A percentile compares a stretch with the other conserved stretches of the same genome.
phyloP scores from a whole-genome alignment of 2,329 filamentous ascomycete genomes.

The Onygenales sp. region DNA sequence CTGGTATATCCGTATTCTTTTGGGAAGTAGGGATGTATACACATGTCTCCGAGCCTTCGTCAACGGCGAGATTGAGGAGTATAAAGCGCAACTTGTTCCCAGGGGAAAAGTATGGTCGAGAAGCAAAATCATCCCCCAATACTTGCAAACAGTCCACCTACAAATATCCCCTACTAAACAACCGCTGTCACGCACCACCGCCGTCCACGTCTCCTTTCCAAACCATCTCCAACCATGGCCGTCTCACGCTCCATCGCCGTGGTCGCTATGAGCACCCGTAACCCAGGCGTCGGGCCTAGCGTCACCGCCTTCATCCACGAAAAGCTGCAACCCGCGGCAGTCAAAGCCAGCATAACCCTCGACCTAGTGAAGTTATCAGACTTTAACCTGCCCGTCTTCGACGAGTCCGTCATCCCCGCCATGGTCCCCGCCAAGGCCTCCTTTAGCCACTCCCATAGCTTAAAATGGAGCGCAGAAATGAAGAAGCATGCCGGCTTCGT shows the following conservation, averaged over 20 bases:
- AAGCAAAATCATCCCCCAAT: too few species aligned
- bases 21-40: too few species aligned
- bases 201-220: background rate
- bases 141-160: too few species aligned
- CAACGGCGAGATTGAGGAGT: too few species aligned
- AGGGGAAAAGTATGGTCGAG: too few species aligned
- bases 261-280: slow-evolving; percentile 27
- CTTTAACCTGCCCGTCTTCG: slow-evolving; percentile 27
- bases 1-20: too few species aligned
- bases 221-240: background rate
- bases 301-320: slow-evolving; percentile 24
- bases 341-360: slow-evolving; percentile 14
- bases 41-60: too few species aligned
- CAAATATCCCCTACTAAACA: too few species aligned
- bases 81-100: too few species aligned
- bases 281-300: slow-evolving; percentile 26
- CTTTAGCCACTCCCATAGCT: slow-evolving; percentile 28
- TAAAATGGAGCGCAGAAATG: slow-evolving; percentile 29
- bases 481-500: slow-evolving; percentile 28
- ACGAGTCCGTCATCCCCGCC: slow-evolving; percentile 31
- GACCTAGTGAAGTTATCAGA: slow-evolving; percentile 23
- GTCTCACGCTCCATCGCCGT: slow-evolving; percentile 21
- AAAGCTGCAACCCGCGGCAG: slow-evolving; percentile 12
- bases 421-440: slow-evolving; percentile 19
- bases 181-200: too few species aligned